Conservation (phyloP, 148 eudicot genomes). For the Camellia japonica region DNA sequence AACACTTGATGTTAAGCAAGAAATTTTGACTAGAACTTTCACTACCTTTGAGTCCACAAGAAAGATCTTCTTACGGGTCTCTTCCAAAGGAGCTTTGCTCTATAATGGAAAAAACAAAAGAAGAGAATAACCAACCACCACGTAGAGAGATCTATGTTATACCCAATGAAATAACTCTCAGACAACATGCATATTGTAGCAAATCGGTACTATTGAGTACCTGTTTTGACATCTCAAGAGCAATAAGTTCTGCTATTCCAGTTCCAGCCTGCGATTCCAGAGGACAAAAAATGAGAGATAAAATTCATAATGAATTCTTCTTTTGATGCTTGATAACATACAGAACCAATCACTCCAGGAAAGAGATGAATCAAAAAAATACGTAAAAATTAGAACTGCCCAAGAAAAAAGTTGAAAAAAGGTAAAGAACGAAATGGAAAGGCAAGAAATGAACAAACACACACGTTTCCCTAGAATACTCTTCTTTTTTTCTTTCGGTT, state of each 20-base stretch:
- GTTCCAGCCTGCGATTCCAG: conserved; percentile 77
- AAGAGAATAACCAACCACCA: conserved; percentile 9
- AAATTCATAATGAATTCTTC: neutral
- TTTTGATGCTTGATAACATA: neutral
- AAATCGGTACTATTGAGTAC: conserved; percentile 25
- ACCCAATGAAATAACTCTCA: neutral
- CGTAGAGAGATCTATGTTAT: neutral
- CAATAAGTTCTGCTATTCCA: conserved; percentile 95
- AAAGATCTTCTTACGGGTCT: conserved; percentile 93
- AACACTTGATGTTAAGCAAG: neutral
- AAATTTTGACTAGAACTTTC: neutral
- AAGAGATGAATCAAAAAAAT: neutral
- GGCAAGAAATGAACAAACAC: neutral
- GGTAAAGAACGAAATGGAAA: neutral
- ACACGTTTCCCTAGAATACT: neutral
- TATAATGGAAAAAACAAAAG: conserved; percentile 24
- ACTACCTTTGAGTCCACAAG: conserved; percentile 90
- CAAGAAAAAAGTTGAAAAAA: neutral
- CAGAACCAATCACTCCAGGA: neutral
- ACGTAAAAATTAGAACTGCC: neutral
- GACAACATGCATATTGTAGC: neutral
- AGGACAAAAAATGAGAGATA: neutral
- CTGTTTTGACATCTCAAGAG: conserved; percentile 89
- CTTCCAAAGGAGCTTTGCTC: conserved; percentile 64
- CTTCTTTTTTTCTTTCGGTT: neutral